Conservation (phyloP, 106 monocot genomes). For the Allium sativum region DNA sequence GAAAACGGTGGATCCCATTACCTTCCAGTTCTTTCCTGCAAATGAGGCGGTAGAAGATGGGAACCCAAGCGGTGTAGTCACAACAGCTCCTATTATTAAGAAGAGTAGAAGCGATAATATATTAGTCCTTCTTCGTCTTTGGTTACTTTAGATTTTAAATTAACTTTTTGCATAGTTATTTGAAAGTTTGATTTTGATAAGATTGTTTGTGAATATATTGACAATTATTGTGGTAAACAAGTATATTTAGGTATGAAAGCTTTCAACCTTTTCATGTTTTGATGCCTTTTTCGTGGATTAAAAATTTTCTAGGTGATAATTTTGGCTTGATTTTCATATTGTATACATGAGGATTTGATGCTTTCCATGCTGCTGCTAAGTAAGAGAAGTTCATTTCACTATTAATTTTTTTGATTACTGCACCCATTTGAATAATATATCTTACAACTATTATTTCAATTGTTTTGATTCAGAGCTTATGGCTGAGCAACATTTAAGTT, state of each 20-base stretch:
- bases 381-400: neutral
- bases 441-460: neutral
- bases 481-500: conserved; percentile 64
- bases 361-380: too few species aligned
- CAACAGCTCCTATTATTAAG: conserved; percentile 31
- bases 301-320: too few species aligned
- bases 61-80: neutral
- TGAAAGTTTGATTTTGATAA: neutral
- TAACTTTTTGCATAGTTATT: too few species aligned
- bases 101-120: conserved; percentile 54
- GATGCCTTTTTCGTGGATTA: too few species aligned
- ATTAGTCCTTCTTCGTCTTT: conserved; percentile 56
- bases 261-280: neutral
- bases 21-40: conserved; percentile 52
- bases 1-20: conserved; percentile 14
- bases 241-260: conserved; percentile 38
- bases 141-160: conserved; percentile 13
- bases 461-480: conserved; percentile 31
- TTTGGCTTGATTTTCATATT: neutral
- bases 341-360: conserved; percentile 2
- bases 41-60: neutral
- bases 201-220: conserved; percentile 3
- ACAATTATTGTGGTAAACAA: conserved; percentile 78
- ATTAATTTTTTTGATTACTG: too few species aligned
- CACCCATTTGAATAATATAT: too few species aligned